Base-by-base conservation (phyloP, 768 basidiomycete genomes). In the Lactarius quietus region DNA sequence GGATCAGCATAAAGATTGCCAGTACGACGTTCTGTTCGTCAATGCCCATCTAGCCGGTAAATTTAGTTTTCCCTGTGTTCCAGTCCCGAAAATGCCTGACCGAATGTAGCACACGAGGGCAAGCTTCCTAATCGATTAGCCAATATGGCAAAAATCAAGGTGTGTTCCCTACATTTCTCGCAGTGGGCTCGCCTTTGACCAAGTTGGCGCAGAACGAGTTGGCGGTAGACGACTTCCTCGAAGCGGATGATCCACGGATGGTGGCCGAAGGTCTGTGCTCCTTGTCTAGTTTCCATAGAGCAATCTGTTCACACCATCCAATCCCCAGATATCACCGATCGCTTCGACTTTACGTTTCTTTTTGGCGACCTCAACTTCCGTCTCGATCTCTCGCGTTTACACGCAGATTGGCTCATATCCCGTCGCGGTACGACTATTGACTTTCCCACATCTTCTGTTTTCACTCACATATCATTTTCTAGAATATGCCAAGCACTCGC, bases 351-450 rank as follows among this genome's bases (percentile, higher is more conserved):
- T 66, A 85, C 90, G 0, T 97, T 96, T 74, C 81, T 95, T 52
- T 92, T 86, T 70, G 95, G 95, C 3, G 95, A 97, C 74, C 83
- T 95, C 56, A 98, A 96, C 75, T 97, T 97, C 72, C 83, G 95
- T 38, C 77, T 97, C 57, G 88, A 95, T 68, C 85, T 97, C 53
- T 89, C 94, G 7, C 84, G 95, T 20, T 76, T 95, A 15, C 95
- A 98, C 72, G 95, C 95, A 5, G 95, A 98, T 75, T 97, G 95
- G 94, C 79, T 98, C 4, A 86, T 95, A 65, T 85, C 91, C 29
- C 84, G 86, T 39, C 86, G 87, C 79, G 91, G 91, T 90, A 67
- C 43, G 76, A 68, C 23, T 15, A 6, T 31, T 28, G 36, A 39
- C 29, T 59, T 26, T 26, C 20, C 18, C 15, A 43, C 29, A 14